Conservation (phyloP, 73 alveolate genomes). For the Diophrys appendiculata region DNA sequence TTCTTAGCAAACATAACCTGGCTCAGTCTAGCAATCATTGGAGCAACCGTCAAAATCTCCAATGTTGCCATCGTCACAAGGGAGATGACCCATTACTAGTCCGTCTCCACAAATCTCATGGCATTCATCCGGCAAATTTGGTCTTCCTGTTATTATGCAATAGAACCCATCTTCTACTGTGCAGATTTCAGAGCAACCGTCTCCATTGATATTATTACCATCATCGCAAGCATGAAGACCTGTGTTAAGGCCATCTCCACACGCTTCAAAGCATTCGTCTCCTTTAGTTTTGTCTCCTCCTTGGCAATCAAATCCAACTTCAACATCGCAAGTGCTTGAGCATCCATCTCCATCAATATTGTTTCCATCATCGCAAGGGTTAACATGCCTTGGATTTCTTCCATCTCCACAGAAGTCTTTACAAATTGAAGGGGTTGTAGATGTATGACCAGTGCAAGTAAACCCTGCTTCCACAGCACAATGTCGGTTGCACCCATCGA, state of each 20-base stretch:
- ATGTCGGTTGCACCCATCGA: constrained; percentile 10
- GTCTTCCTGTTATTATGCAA: background rate
- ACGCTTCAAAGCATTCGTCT: constrained; percentile 21
- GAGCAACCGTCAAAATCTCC: constrained; percentile 61
- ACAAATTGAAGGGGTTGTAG: constrained; percentile 1
- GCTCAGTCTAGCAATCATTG: constrained; percentile 46
- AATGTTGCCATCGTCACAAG: constrained; percentile 69
- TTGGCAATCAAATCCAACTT: constrained; percentile 35
- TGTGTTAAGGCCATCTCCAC: constrained; percentile 54
- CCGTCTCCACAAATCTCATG: constrained; percentile 43
- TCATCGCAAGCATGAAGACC: constrained; percentile 16
- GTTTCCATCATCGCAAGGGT: constrained; percentile 14
- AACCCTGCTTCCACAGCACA: constrained; percentile 15
- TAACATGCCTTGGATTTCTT: background rate
- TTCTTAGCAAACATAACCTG: constrained; percentile 30
- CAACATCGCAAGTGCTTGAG: constrained; percentile 3
- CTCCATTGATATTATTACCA: constrained; percentile 11
- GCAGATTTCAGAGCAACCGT: background rate
- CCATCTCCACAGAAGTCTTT: constrained; percentile 19
- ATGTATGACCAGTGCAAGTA: constrained; percentile 6
- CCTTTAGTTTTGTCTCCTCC: constrained; percentile 21
- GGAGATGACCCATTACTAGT: background rate
- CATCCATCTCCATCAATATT: constrained; percentile 13
- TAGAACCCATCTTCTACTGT: background rate
- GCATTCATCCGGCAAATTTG: constrained; percentile 7